A percentile compares a stretch with the other conserved stretches of the same genome.
These are phyloP conservation scores for Rehmannia glutinosa DNA, from an alignment of 257 asterid genomes.

Conservation along the genomic window DNA sequence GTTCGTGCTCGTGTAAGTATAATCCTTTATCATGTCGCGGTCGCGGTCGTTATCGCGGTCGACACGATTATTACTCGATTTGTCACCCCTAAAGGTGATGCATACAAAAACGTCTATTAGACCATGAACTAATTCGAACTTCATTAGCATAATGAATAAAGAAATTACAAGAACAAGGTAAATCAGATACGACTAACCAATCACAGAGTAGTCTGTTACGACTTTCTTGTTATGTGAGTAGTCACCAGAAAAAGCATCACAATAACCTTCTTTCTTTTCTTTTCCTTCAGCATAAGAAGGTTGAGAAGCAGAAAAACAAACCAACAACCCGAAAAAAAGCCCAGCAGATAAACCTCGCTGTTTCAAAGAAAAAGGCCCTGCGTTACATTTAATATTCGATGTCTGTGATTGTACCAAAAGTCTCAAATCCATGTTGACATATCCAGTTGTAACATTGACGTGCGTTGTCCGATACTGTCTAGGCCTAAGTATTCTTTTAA, in stretches of 20 bases:
- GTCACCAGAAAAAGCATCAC: slow-evolving; percentile 25
- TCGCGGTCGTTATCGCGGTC: too few species aligned
- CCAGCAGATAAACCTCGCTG: slow-evolving; percentile 39
- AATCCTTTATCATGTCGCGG: too few species aligned
- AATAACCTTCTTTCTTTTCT: slow-evolving; percentile 27
- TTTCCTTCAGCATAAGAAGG: slow-evolving; percentile 54
- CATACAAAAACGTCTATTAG: background rate
- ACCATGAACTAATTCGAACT: background rate
- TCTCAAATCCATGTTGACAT: background rate
- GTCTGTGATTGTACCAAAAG: slow-evolving; percentile 16
- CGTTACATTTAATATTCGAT: slow-evolving; percentile 25
- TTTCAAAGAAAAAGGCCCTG: slow-evolving; percentile 39
- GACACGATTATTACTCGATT: too few species aligned
- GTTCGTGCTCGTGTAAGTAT: too few species aligned
- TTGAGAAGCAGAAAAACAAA: slow-evolving; percentile 56
- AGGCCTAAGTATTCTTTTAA: slow-evolving; percentile 39
- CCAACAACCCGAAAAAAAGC: slow-evolving; percentile 48
- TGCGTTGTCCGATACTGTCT: background rate
- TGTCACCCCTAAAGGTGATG: background rate
- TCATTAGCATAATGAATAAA: background rate
- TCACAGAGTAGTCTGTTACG: slow-evolving; percentile 64
- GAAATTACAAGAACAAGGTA: background rate
- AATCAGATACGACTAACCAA: slow-evolving; percentile 42
- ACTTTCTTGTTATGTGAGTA: slow-evolving; percentile 60
- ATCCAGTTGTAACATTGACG: background rate